Evolutionary conservation across 2,329 filamentous ascomycete genomes (phyloP).

Genomic region (Claviceps sp.): DNA sequence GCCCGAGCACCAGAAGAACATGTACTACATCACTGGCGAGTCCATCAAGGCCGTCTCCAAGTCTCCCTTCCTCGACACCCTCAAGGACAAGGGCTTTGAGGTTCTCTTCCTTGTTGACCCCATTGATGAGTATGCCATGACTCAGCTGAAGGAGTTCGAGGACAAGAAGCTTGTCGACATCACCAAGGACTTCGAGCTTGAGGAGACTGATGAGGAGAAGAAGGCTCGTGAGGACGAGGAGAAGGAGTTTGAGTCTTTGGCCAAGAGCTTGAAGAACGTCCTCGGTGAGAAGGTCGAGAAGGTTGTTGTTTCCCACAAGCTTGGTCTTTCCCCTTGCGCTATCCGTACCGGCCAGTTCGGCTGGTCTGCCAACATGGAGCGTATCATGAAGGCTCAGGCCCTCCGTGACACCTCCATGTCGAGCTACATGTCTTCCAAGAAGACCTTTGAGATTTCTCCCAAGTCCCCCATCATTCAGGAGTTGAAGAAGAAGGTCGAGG

Average conservation of each 20-base stretch:
- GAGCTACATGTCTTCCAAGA: conserved; percentile 99
- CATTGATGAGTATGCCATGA: conserved; percentile 99
- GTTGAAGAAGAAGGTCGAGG: conserved; percentile 98
- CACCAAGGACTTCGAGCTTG: conserved; percentile 99
- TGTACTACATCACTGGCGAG: conserved; percentile 99
- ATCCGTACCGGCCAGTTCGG: conserved; percentile 99
- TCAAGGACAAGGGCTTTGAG: conserved; percentile 99
- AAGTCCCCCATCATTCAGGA: conserved; percentile 96
- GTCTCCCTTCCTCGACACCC: conserved; percentile 96
- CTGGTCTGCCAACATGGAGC: conserved; percentile 99
- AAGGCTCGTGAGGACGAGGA: conserved; percentile 84
- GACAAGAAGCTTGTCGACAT: conserved; percentile 99
- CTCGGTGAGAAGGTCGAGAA: conserved; percentile 99
- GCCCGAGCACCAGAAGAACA: conserved; percentile 99
- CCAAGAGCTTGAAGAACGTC: conserved; percentile 98
- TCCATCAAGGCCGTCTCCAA: conserved; percentile 95
- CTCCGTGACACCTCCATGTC: conserved; percentile 99
- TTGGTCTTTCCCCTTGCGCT: conserved; percentile 84
- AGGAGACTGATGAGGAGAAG: conserved; percentile 99
- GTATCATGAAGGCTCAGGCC: conserved; percentile 99
- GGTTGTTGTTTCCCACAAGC: conserved; percentile 98
- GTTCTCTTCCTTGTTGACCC: conserved; percentile 98
- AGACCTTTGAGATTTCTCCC: conserved; percentile 99
- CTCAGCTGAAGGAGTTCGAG: conserved; percentile 99
- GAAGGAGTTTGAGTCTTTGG: conserved; percentile 92